A percentile compares a stretch with the other conserved stretches of the same genome.
phyloP scores from a whole-genome alignment of 2,329 filamentous ascomycete genomes.

The Ciborinia camelliae region DNA sequence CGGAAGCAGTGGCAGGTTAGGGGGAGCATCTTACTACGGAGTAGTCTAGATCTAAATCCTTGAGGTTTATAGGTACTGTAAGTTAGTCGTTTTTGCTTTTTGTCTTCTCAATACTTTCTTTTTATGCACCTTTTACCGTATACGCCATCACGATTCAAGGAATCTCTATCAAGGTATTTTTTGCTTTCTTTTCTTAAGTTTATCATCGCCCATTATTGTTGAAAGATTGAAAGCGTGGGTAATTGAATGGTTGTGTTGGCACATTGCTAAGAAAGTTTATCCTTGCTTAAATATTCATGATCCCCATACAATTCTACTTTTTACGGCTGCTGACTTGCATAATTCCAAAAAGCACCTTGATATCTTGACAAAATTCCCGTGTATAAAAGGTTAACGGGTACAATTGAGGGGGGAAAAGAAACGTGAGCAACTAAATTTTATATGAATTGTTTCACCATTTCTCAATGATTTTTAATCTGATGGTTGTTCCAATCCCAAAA shows the following conservation, averaged over 20 bases:
- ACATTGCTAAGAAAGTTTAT: neutral
- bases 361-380: neutral
- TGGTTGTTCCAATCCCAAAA: neutral
- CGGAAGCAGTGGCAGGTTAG: slow-evolving; percentile 2
- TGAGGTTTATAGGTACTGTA: neutral
- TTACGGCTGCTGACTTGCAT: slow-evolving; percentile 18
- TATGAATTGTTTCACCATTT: neutral
- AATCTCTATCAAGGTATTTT: neutral
- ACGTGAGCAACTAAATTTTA: neutral
- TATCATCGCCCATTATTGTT: neutral
- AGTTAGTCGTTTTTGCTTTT: neutral
- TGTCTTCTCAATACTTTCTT: neutral
- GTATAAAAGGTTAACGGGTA: neutral
- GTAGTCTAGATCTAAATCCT: neutral
- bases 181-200: neutral
- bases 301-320: neutral
- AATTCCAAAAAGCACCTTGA: neutral
- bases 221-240: neutral
- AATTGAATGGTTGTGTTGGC: neutral
- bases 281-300: slow-evolving; percentile 2
- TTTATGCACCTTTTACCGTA: neutral
- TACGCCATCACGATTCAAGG: neutral
- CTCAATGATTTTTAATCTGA: neutral
- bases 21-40: neutral
- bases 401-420: neutral